Base-by-base conservation (phyloP, 306 rosid genomes). In the Mimosa pudica region DNA sequence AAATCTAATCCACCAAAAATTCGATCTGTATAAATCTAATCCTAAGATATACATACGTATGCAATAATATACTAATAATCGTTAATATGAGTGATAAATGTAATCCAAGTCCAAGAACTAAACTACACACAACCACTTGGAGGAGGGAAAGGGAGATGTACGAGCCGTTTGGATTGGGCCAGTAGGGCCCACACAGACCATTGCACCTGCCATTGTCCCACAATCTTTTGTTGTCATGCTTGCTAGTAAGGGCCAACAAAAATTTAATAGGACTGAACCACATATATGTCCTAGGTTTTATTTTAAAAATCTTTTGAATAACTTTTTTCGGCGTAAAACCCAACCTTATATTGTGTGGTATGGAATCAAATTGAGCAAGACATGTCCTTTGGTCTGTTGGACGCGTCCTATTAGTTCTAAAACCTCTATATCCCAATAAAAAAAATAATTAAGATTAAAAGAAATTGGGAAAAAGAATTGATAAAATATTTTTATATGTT, bases 201-300 rank as follows among this genome's bases (percentile, higher is more conserved):
- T 66, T 55, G 49, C 80, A 83, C 83, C 77, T 78, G 80, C 73
- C 77, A 83, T 69, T 79, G 68, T 36, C 70, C 77, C 63, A 78
- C 69, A 7, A 35, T 65, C 44, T 52, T 33, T 48, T 32, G 67
- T 38, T 20, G 10, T 13, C 9, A 42, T 65, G 35, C 42, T 30
- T 1, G 74, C 68, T 62, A 42, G 68, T n/a, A 24, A 24, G 30
- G 30, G 30, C 30, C 30, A 24, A 24, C 30, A 24, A 24, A 24
- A 24, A 24, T 24, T 24, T 24, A 24, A 24, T 24, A 24, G 30
- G 30, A 24, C 30, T 24, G 30, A 24, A 24, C 0, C 30, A 24
- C 30, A 24, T 24, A 24, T 24, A 24, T 24, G 30, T 24, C 30
- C 30, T 24, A 24, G 30, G 30, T 24, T 24, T 24, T 24, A 24